Percentiles rank a stretch among this genome's conserved stretches.
phyloP scores from a whole-genome alignment of 83 land plant genomes.

The Thuja plicata region DNA sequence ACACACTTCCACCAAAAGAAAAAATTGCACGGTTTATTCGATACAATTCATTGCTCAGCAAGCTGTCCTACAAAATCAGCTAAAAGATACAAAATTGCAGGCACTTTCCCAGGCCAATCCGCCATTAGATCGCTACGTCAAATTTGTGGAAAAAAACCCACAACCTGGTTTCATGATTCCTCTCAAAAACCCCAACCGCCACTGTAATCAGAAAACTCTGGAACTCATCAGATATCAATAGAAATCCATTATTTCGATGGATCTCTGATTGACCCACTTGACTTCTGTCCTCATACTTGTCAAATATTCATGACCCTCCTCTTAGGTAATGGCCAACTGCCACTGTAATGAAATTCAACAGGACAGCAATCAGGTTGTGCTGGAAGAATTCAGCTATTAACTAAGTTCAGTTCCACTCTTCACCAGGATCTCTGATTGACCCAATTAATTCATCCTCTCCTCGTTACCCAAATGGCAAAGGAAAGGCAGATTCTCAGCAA shows the following conservation, averaged over 20 bases:
- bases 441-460: not conserved
- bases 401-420: not conserved
- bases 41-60: not conserved
- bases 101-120: not conserved
- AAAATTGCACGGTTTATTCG: not conserved
- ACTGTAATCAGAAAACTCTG: not conserved
- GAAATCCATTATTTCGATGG: not conserved
- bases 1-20: not conserved
- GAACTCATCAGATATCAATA: not conserved
- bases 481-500: not conserved
- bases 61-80: not conserved
- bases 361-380: not conserved
- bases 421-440: not conserved
- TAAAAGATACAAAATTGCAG: not conserved
- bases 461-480: not conserved
- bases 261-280: constrained; percentile 3
- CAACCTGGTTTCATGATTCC: not conserved
- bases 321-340: not conserved
- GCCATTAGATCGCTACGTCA: not conserved
- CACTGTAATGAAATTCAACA: not conserved
- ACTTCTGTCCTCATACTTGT: not conserved
- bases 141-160: not conserved
- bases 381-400: not conserved
- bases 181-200: not conserved
- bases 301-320: not conserved